Conservation (phyloP, 257 asterid species). For the Solanum tarapatanum region DNA sequence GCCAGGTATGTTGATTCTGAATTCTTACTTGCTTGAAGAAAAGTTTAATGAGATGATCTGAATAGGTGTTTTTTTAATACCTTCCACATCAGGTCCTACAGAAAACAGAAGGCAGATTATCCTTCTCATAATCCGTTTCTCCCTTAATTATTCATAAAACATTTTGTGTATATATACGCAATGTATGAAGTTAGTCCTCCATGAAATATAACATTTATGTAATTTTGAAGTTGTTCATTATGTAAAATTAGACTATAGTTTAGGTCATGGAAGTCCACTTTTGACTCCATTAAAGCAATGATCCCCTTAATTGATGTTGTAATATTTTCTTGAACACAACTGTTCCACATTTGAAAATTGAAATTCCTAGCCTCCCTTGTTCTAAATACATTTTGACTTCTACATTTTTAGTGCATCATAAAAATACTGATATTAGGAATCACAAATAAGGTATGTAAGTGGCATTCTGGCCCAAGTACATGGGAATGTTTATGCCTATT, state of each 20-base stretch:
- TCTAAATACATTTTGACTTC: background rate
- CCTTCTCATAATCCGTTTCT: conserved; percentile 71
- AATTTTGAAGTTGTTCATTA: background rate
- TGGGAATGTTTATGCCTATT: background rate
- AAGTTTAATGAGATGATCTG: background rate
- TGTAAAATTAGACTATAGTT: background rate
- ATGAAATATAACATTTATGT: background rate
- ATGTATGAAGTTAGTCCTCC: background rate
- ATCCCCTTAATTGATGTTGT: background rate
- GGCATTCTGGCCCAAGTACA: background rate
- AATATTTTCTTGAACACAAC: background rate
- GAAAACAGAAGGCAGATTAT: conserved; percentile 36
- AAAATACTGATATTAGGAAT: too few relatives aligned
- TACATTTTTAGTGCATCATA: background rate
- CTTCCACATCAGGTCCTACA: conserved; percentile 41
- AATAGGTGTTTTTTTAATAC: background rate
- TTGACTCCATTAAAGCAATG: background rate
- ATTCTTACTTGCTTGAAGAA: background rate
- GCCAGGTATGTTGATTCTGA: conserved; percentile 24
- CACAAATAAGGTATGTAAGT: background rate
- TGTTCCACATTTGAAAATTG: background rate
- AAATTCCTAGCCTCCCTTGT: background rate
- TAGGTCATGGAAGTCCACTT: background rate
- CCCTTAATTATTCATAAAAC: conserved; percentile 22
- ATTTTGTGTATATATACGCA: background rate